Evolutionary conservation across 75 land plant species (phyloP), one percentile per base, ranked within the genome.

Genomic region (Pinus albicaulis): DNA sequence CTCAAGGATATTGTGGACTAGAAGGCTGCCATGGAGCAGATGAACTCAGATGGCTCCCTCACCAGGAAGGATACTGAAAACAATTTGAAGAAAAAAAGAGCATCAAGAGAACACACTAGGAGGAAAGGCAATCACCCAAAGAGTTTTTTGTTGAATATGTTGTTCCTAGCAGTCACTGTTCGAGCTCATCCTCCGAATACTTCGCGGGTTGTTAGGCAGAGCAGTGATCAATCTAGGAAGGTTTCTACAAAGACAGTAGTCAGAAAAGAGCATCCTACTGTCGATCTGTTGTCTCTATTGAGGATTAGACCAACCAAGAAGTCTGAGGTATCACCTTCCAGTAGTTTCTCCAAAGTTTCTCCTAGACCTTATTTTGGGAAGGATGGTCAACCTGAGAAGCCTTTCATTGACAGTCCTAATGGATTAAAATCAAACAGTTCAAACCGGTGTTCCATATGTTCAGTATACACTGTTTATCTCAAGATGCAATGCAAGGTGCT

Each of bases 1-100:
- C 74, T 90, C 10, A 84, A 79, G 71, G 92, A 90, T 79, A 65
- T 90, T 0, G 92, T 90, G 6, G 92, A 90, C 57, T 57, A 72
- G 11, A 72, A 55, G 57, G 25, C 34, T 15, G 74, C 74, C 28
- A 72, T 53, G 57, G 19, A 72, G 74, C 53, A 23, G 74, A 17
- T 7, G 26, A 26, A 16, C 53, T 55, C 74, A 25, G 57, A 72
- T 20, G 71, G 12, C 13, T 3, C 71, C 52, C 16, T 10, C 13
- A 3, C 57, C 7, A 15, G 3, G 3, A 72, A 55, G 6, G 57
- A 48, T 28, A 23, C 22, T 26, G 24, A 48, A 2, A 48, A 1
- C 24, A 16, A 24, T 11, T 17, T 20, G 23, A 20, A 13, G 53
- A 72, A 25, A 23, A 55, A 25, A 3, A 26, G 31, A 72, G 22